Evolutionary conservation across 441 rosid genomes (phyloP).

Genomic region (Isatis lusitanica): DNA sequence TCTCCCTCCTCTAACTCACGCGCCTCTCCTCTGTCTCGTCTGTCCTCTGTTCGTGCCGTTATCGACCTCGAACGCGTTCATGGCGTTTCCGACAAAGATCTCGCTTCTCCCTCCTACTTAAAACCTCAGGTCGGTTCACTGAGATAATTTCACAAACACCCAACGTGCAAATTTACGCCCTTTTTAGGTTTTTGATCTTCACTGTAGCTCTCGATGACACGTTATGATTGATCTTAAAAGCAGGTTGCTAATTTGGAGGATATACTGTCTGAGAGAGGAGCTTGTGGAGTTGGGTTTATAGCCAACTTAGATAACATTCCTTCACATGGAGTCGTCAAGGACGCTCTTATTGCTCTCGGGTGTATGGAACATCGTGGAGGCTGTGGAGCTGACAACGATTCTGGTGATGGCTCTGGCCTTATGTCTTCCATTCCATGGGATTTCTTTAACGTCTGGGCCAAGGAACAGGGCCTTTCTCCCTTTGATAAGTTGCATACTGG

Average conservation of each 20-base stretch:
- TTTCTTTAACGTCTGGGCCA: slow-evolving; percentile 82
- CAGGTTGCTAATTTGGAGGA: slow-evolving; percentile 88
- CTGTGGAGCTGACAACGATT: slow-evolving; percentile 98
- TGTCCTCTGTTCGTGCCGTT: slow-evolving; percentile 47
- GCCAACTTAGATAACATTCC: slow-evolving; percentile 90
- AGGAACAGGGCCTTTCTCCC: slow-evolving; percentile 67
- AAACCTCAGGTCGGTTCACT: slow-evolving; percentile 41
- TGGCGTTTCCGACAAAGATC: slow-evolving; percentile 20
- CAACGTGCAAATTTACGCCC: neutral
- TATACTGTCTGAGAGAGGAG: slow-evolving; percentile 93
- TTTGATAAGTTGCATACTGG: slow-evolving; percentile 89
- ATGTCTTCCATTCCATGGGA: slow-evolving; percentile 99
- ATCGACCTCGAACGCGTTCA: slow-evolving; percentile 45
- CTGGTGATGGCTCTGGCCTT: slow-evolving; percentile 97
- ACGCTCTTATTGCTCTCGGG: slow-evolving; percentile 92
- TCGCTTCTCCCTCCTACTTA: slow-evolving; percentile 35
- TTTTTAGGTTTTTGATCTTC: neutral
- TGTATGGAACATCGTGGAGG: slow-evolving; percentile 99
- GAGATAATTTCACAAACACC: neutral
- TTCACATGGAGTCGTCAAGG: slow-evolving; percentile 73
- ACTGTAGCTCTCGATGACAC: neutral
- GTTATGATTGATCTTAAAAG: slow-evolving; percentile 12
- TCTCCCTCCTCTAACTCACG: slow-evolving; percentile 26
- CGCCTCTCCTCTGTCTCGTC: slow-evolving; percentile 26
- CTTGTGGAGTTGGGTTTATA: slow-evolving; percentile 99